Base-by-base conservation (phyloP, 352 stramenopile species). In the Phytophthora citrophthora region DNA sequence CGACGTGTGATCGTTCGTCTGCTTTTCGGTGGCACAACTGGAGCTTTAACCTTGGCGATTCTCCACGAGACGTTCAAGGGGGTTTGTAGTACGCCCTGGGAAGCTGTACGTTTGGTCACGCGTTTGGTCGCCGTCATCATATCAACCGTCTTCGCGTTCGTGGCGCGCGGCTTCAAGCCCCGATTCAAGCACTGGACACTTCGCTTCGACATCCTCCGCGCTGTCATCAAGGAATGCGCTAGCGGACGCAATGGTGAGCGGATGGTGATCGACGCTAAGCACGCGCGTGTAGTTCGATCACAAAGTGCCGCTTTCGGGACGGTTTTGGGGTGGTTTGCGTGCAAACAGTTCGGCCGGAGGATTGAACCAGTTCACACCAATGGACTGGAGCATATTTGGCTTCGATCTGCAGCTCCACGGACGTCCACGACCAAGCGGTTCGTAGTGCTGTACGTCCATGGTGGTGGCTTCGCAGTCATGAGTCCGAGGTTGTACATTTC, bases 401-500 rank as follows among this genome's bases (percentile, higher is more conserved):
- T 84, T 13, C 65, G 63, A 26, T 67, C 54, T 3, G 16, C 46
- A n/a, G 16, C 38, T 16, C 27, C 62, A 16, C 24, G 12, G 4
- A 63, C 29, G 11, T 18, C 26, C 7, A 43, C 50, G 11, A 54
- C 58, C 10, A 72, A 77, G 13, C 64, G 64, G 5, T 60, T 62
- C 3, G 72, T 85, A 13, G 68, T 90, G 51, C 69, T 90, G 6
- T 89, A 79, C 63, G 74, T 76, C 49, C 81, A 90, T 40, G 81
- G 81, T 15, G 81, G 79, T 12, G 79, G 75, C 23, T 89, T 78
- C 45, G 59, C 72, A 4, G 36, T 89, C 45, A 68, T 79, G 16
- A 82, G 68, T 54, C 79, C 81, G 0, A 59, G 59, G 8, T 36
- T 86, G 39, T 86, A 84, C 54, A 68, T 76, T 29, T 10, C 31